phyloP scores from a whole-genome alignment of 805 yeast genomes.

The Lipomyces mesembrius region DNA sequence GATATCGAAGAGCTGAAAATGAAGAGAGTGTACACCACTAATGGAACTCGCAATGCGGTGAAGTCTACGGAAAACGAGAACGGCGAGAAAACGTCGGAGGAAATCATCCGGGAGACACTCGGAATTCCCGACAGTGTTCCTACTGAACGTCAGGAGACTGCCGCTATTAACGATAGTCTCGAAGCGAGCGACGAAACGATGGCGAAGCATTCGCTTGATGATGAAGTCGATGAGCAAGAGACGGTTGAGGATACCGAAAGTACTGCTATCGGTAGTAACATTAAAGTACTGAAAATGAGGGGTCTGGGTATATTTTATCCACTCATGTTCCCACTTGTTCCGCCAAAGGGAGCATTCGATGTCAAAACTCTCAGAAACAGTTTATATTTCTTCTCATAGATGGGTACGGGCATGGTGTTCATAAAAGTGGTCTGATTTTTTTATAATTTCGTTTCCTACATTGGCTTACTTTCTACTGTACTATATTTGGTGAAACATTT shows the following conservation, averaged over 20 bases:
- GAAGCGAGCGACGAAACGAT: conserved; percentile 38
- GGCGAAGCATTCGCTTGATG: conserved; percentile 16
- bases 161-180: conserved; percentile 41
- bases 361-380: conserved; percentile 73
- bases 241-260: conserved; percentile 13
- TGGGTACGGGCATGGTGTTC: conserved; percentile 4
- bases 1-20: conserved; percentile 21
- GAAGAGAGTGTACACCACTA: conserved; percentile 6
- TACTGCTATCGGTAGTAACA: not conserved
- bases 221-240: conserved; percentile 9
- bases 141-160: conserved; percentile 15
- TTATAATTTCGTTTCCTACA: not conserved
- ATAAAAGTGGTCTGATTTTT: not conserved
- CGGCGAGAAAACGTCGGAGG: conserved; percentile 39
- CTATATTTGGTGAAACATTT: not conserved
- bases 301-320: conserved; percentile 25
- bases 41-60: conserved; percentile 36
- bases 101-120: conserved; percentile 39
- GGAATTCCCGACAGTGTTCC: conserved; percentile 12
- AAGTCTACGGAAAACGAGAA: conserved; percentile 45
- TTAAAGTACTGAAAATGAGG: not conserved
- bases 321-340: conserved; percentile 38
- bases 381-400: conserved; percentile 69
- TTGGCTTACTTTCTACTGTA: not conserved
- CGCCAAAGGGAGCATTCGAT: conserved; percentile 70